A percentile compares a stretch with the other conserved stretches of the same genome.
These are phyloP conservation scores for Ganoderma resinaceum DNA, from an alignment of 1,284 basidiomycete species.

Conservation along the genomic window DNA sequence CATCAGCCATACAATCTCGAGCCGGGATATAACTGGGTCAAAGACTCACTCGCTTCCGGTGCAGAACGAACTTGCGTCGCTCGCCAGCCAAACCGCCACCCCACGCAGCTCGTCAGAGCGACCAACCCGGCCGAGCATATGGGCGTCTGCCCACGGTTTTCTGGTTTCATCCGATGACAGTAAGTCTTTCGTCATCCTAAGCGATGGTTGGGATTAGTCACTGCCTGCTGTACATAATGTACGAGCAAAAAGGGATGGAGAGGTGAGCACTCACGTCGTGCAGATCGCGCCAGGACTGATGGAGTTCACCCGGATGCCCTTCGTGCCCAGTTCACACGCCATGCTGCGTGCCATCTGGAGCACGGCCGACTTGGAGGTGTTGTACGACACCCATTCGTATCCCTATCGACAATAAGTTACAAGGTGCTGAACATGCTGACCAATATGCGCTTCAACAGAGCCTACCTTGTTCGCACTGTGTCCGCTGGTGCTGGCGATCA, in stretches of 20 bases:
- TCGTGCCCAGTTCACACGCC: conserved; percentile 81
- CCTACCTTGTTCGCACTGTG: conserved; percentile 79
- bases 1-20: neutral
- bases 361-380: conserved; percentile 82
- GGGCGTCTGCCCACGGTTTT: conserved; percentile 51
- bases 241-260: neutral
- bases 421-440: no score
- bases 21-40: neutral
- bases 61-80: conserved; percentile 77
- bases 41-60: conserved; percentile 76
- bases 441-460: neutral
- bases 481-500: conserved; percentile 88
- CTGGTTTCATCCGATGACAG: conserved; percentile 56
- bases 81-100: conserved; percentile 77
- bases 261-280: conserved; percentile 64
- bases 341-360: conserved; percentile 84
- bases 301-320: conserved; percentile 76
- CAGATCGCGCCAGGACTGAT: conserved; percentile 78
- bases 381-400: conserved; percentile 77
- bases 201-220: neutral
- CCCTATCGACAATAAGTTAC: conserved; percentile 46
- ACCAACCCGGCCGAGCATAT: conserved; percentile 80
- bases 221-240: neutral
- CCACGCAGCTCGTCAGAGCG: conserved; percentile 80
- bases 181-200: conserved; percentile 78